Evolutionary conservation across 1,284 basidiomycete species (phyloP).

Genomic region (Laetiporus sulphureus): DNA sequence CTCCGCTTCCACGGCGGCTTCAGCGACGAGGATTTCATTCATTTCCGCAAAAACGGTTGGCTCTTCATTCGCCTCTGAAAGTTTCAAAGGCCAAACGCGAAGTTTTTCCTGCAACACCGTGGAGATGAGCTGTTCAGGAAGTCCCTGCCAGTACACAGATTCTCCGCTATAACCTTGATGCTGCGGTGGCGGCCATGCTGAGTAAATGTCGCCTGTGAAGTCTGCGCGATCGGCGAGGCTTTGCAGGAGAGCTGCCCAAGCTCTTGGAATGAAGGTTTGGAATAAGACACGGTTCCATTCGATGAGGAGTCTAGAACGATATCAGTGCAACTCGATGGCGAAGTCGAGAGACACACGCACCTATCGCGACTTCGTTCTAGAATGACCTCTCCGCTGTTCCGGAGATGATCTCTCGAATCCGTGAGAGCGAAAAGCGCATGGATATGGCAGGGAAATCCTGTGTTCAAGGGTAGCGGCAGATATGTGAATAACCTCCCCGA

Average conservation of each 20-base stretch:
- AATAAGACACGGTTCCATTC: slow-evolving; percentile 17
- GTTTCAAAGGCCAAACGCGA: slow-evolving; percentile 1
- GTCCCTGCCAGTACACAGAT: slow-evolving; percentile 1
- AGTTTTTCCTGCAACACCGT: not conserved
- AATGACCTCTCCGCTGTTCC: slow-evolving; percentile 35
- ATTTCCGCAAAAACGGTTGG: too few relatives aligned
- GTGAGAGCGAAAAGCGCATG: slow-evolving; percentile 43
- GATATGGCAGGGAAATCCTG: slow-evolving; percentile 38
- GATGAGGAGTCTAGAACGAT: slow-evolving; percentile 10
- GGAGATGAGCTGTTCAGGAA: not conserved
- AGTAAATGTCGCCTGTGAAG: not conserved
- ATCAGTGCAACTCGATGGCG: not conserved
- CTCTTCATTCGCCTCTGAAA: too few relatives aligned
- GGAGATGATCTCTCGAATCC: slow-evolving; percentile 36
- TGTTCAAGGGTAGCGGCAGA: slow-evolving; percentile 39
- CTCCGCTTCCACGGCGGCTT: too few relatives aligned
- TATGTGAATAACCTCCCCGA: slow-evolving; percentile 40
- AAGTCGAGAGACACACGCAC: slow-evolving; percentile 24
- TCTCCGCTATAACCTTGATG: slow-evolving; percentile 1
- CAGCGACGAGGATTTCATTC: not conserved
- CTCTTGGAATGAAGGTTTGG: slow-evolving; percentile 9
- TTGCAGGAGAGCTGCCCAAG: slow-evolving; percentile 5
- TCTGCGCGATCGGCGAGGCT: not conserved
- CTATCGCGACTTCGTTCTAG: slow-evolving; percentile 32
- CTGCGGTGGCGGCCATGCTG: slow-evolving; percentile 1